These are phyloP conservation scores for Zostera marina DNA, from an alignment of 116 monocot species.

Conservation along the genomic window DNA sequence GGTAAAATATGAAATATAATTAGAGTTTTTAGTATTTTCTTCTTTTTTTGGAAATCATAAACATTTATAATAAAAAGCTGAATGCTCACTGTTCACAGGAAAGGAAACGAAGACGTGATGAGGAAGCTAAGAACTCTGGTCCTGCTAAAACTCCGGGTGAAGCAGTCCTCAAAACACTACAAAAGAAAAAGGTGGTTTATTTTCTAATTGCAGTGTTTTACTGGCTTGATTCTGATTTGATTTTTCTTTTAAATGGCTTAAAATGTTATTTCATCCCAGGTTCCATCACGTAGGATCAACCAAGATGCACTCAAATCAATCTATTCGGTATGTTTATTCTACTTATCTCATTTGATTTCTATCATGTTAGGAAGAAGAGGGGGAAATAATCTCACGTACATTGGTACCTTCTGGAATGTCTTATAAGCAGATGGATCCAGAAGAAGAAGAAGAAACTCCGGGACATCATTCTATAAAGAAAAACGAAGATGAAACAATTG, in stretches of 20 bases:
- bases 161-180: slow-evolving; percentile 55
- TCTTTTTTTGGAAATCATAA: background rate
- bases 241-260: background rate
- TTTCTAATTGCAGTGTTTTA: background rate
- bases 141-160: slow-evolving; percentile 57
- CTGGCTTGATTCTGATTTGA: no score
- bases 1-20: slow-evolving; percentile 11
- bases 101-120: slow-evolving; percentile 39
- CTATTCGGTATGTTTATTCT: slow-evolving; percentile 38
- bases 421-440: slow-evolving; percentile 11
- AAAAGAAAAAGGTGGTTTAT: slow-evolving; percentile 45
- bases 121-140: slow-evolving; percentile 34
- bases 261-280: slow-evolving; percentile 23
- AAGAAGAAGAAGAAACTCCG: slow-evolving; percentile 3
- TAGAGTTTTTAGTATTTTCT: background rate
- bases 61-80: no score
- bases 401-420: slow-evolving; percentile 10
- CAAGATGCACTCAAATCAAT: slow-evolving; percentile 39
- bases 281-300: slow-evolving; percentile 56
- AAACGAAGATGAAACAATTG: slow-evolving; percentile 10
- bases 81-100: slow-evolving; percentile 30
- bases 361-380: background rate
- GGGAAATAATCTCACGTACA: background rate
- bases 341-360: background rate
- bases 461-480: background rate